Evolutionary conservation across 2,329 filamentous ascomycete genomes (phyloP), one percentile per base, ranked within the genome.

Genomic region (Ascochyta clinopodiicola): DNA sequence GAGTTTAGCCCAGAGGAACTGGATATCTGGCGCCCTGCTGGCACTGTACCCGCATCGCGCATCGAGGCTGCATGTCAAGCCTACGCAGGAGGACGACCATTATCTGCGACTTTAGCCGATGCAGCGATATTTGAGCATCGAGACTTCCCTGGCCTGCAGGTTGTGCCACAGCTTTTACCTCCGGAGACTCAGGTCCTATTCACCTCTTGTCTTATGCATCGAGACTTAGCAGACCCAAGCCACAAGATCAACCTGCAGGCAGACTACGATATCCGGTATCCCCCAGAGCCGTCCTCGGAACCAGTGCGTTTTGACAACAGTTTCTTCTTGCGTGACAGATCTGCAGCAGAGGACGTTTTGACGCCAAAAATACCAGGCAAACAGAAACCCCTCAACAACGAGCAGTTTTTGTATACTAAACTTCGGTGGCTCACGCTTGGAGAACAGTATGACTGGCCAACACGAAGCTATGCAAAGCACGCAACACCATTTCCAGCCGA

Each of bases 401-500:
- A 86, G 54, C 88, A 89, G 67, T 86, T 93, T 31, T 81, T 98
- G 47, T 85, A 89, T 53, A 89, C 88, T 60, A 93, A 90, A 61
- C 84, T 98, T 22, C 91, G 94, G 64, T 99, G 95, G 95, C 85
- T 96, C 47, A 98, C 94, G 0, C 84, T 99, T 5, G 95, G 94
- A 43, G 94, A 92, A 0, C 94, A 98, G 75, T 98, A 98, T 75
- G 91, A 98, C 78, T 98, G 94, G 95, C 95, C 92, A 0, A 87
- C 88, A 57, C 92, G 96, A 60, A 81, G 87, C 22, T 98, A 98
- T 69, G 92, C 93, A 0, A 78, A 82, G 24, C 67, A 77, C 19
- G 87, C 90, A 1, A 92, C 91, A 0, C 72, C 78, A 0, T 97
- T 97, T 65, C 93, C 94, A 0, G 53, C 74, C 9, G 92, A 97